phyloP scores from a whole-genome alignment of 345 rosid genomes.

The Eucalyptus tenuipes region DNA sequence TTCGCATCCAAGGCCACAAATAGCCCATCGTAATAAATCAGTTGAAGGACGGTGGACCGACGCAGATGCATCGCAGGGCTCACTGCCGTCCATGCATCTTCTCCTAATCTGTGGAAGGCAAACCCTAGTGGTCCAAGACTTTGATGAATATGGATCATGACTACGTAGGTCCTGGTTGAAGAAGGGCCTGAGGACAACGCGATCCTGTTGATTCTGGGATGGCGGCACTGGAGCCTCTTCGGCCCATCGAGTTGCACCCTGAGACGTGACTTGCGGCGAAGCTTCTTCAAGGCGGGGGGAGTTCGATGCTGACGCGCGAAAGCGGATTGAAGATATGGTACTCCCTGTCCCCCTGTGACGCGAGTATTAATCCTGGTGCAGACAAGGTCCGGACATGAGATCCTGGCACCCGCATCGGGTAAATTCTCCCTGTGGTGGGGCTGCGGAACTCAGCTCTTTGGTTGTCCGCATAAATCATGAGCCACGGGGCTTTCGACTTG shows the following conservation, averaged over 20 bases:
- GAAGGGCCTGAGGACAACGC: no score
- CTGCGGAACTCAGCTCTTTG: not conserved
- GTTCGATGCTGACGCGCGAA: not conserved
- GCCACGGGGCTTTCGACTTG: not conserved
- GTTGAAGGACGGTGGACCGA: no score
- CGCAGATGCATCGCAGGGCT: no score
- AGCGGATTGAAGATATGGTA: not conserved
- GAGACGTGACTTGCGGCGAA: not conserved
- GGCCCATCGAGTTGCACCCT: not conserved
- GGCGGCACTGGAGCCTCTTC: no score
- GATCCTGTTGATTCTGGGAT: no score
- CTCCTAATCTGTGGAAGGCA: no score
- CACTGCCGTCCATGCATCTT: no score
- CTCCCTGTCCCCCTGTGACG: fast-evolving
- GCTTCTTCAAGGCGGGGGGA: not conserved
- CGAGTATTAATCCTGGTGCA: not conserved
- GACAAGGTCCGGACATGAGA: fast-evolving
- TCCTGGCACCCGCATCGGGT: not conserved
- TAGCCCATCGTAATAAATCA: no score
- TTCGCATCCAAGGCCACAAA: no score
- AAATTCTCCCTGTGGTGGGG: not conserved
- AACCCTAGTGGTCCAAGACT: no score
- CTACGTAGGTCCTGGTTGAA: no score
- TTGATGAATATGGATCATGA: no score
- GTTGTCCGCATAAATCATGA: not conserved